These are phyloP conservation scores for Ogataea hybrid DNA, from an alignment of 1,139 yeast genomes.

Conservation along the genomic window DNA sequence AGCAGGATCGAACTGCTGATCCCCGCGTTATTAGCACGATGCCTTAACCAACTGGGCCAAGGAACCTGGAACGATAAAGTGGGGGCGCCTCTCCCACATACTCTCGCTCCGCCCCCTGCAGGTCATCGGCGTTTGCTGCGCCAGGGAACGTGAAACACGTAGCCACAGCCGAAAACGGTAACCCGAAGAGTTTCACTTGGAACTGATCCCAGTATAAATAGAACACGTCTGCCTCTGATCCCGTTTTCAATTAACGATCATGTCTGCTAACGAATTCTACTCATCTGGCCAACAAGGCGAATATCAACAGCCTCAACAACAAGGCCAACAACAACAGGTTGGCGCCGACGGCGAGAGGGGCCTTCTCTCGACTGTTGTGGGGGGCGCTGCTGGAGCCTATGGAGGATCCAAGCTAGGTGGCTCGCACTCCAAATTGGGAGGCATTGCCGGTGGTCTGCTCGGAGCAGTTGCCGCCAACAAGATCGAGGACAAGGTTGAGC, in stretches of 20 bases:
- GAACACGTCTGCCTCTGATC: neutral
- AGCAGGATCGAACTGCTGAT: conserved; percentile 87
- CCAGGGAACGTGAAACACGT: conserved; percentile 3
- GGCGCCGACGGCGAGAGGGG: conserved; percentile 51
- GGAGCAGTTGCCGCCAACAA: conserved; percentile 63
- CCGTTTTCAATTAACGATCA: conserved; percentile 22
- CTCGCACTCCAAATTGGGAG: conserved; percentile 50
- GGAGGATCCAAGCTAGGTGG: conserved; percentile 45
- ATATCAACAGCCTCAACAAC: conserved; percentile 33
- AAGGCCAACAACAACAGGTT: conserved; percentile 28
- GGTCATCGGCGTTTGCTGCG: conserved; percentile 3
- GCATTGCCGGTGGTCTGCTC: conserved; percentile 56
- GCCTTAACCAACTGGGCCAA: conserved; percentile 92
- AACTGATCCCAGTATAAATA: conserved; percentile 1
- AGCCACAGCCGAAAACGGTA: conserved; percentile 3
- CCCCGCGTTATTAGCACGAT: conserved; percentile 86
- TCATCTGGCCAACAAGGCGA: conserved; percentile 46
- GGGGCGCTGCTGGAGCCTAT: conserved; percentile 61
- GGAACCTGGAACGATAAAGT: conserved; percentile 45
- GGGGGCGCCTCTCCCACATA: neutral
- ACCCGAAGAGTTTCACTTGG: conserved; percentile 5
- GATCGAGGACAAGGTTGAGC: conserved; percentile 42
- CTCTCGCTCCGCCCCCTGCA: neutral
- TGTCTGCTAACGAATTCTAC: conserved; percentile 67
- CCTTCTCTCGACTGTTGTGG: conserved; percentile 49